These are phyloP conservation scores for Kodamaea suecica DNA, from an alignment of 1,139 yeast genomes.

Conservation along the genomic window DNA sequence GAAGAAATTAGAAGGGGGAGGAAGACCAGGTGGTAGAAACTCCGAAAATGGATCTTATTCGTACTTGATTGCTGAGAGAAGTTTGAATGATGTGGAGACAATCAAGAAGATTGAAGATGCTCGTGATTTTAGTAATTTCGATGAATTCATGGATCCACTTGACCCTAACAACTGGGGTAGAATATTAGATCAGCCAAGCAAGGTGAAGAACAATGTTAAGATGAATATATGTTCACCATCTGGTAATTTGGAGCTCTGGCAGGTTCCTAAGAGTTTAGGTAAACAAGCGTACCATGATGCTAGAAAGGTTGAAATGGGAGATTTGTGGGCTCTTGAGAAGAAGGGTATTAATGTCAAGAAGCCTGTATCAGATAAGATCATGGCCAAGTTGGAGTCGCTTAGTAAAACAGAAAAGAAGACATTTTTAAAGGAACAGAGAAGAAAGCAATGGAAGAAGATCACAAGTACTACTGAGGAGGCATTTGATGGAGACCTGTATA, in stretches of 20 bases:
- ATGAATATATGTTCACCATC: constrained; percentile 77
- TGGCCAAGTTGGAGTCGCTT: constrained; percentile 35
- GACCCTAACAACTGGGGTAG: constrained; percentile 64
- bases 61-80: constrained; percentile 70
- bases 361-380: constrained; percentile 28
- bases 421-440: constrained; percentile 41
- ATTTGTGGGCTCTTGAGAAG: constrained; percentile 80
- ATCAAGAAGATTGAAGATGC: constrained; percentile 34
- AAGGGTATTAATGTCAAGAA: constrained; percentile 53
- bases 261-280: constrained; percentile 74
- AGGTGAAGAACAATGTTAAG: constrained; percentile 78
- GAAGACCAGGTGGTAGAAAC: constrained; percentile 72
- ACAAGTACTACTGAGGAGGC: constrained; percentile 29
- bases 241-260: constrained; percentile 84
- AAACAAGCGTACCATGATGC: constrained; percentile 85
- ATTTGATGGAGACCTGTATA: constrained; percentile 34
- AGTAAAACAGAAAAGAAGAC: constrained; percentile 42
- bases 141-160: constrained; percentile 8
- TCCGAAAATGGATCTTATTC: constrained; percentile 74
- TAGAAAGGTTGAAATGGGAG: constrained; percentile 80
- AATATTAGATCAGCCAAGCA: constrained; percentile 66
- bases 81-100: constrained; percentile 33
- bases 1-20: constrained; percentile 46
- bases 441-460: constrained; percentile 41
- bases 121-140: constrained; percentile 27